Evolutionary conservation across 371 early-diverging fungal genomes (phyloP), one percentile per base, ranked within the genome.

Genomic region (Syncephalastrum sp.): DNA sequence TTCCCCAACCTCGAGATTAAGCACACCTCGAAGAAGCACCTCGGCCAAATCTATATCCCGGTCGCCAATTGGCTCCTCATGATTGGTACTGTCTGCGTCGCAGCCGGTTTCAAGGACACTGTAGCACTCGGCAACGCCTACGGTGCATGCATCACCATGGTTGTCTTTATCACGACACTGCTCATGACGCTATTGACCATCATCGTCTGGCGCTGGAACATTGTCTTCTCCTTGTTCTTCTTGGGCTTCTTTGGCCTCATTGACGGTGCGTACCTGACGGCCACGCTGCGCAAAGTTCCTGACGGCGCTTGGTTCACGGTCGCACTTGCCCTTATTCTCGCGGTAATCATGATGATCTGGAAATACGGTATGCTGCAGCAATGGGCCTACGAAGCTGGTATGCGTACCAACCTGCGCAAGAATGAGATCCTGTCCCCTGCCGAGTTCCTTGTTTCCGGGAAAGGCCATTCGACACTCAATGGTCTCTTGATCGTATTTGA

Each of bases 41-140:
- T 63, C n/a, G 77, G 79, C 1, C 74, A 78, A 49, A 70, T 85
- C 3, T 85, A 82, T 49, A 78, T 85, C 53, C 85, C 85, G 1
- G 57, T 65, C 13, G 74, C 77, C 33, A 81, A 78, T 58, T 75
- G 70, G 59, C 10, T 72, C 8, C 54, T 81, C 16, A 69, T 82
- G 75, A 50, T 69, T 44, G 75, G 64, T 13, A 70, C 70, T 24
- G 59, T 85, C 15, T 15, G 64, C 12, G 60, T 85, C 7, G 68
- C 74, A 12, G 58, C 64, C n/a, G 63, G 60, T 0, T 85, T 85
- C 68, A 65, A 61, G 25, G 59, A 64, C 33, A 67, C 71, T 0
- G 59, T 54, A 17, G 63, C 61, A n/a, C 51, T 74, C 5, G 66
- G 67, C 14, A 57, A 59, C 47, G 74, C 74, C 14, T 74, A 70